Evolutionary conservation across 139 green algal genomes (phyloP).

Genomic region (Chloropicon primus): DNA sequence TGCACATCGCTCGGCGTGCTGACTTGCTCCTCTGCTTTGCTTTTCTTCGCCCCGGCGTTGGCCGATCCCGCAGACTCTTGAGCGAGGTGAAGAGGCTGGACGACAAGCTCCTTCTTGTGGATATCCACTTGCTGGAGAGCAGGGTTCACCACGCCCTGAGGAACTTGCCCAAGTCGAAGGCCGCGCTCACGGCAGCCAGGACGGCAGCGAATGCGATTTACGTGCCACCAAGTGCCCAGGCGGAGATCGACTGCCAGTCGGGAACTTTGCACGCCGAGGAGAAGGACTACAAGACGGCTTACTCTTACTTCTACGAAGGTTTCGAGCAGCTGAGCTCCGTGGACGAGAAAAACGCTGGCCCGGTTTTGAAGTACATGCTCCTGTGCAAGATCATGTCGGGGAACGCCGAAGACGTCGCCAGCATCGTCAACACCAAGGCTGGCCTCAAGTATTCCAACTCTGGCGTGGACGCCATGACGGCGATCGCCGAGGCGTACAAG

Average conservation of each 20-base stretch:
- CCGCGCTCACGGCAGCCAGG: conserved; percentile 81
- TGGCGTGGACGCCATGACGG: conserved; percentile 80
- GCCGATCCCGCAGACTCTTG: background rate
- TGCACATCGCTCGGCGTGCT: background rate
- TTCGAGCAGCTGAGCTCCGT: conserved; percentile 80
- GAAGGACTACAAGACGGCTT: conserved; percentile 96
- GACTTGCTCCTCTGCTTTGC: background rate
- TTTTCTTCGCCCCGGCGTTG: background rate
- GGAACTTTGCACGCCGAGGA: conserved; percentile 93
- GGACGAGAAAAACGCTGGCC: conserved; percentile 62
- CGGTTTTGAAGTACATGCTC: conserved; percentile 95
- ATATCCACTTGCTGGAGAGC: conserved; percentile 94
- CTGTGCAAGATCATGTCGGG: conserved; percentile 71
- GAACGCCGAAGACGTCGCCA: conserved; percentile 51
- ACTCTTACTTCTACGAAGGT: conserved; percentile 96
- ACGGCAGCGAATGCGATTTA: conserved; percentile 96
- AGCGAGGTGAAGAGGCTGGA: conserved; percentile 83
- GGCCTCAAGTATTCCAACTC: conserved; percentile 74
- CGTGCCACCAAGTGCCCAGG: conserved; percentile 75
- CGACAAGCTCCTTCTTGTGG: conserved; percentile 96
- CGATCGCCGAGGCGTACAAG: conserved; percentile 74
- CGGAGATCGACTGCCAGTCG: conserved; percentile 79
- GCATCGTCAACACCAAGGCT: conserved; percentile 81
- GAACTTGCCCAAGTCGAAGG: conserved; percentile 85
- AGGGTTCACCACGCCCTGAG: conserved; percentile 72